Conservation (phyloP, 495 filamentous ascomycete species). For the Xylaria cubensis region DNA sequence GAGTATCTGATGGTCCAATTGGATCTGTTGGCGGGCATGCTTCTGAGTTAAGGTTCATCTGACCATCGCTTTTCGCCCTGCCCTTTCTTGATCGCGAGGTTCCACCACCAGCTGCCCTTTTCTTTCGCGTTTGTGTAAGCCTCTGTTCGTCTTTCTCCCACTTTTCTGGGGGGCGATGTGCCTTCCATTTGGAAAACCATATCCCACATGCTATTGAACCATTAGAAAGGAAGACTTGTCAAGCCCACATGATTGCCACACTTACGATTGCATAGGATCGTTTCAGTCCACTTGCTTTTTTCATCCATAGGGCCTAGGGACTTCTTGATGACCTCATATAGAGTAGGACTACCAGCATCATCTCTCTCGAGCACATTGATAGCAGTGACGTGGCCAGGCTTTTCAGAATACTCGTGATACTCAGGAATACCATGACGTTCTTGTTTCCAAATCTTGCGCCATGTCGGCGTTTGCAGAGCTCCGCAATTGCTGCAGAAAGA, state of each 20-base stretch:
- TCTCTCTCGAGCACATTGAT: constrained; percentile 70
- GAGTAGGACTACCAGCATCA: constrained; percentile 61
- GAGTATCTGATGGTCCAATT: constrained; percentile 44
- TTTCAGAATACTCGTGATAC: constrained; percentile 68
- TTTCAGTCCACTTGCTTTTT: constrained; percentile 68
- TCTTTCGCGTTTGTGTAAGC: constrained; percentile 55
- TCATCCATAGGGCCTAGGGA: constrained; percentile 62
- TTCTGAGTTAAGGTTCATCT: constrained; percentile 55
- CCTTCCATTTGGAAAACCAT: constrained; percentile 87
- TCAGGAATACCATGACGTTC: constrained; percentile 65
- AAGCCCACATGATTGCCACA: constrained; percentile 25
- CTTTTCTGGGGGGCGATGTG: constrained; percentile 79
- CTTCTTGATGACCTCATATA: constrained; percentile 80
- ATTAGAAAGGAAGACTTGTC: constrained; percentile 12
- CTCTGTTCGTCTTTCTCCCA: constrained; percentile 75
- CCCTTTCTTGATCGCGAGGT: constrained; percentile 53
- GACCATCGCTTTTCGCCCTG: constrained; percentile 47
- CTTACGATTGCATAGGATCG: constrained; percentile 89
- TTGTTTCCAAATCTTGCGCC: constrained; percentile 87
- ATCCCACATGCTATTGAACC: constrained; percentile 75
- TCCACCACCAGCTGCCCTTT: constrained; percentile 46
- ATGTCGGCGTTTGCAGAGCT: constrained; percentile 91
- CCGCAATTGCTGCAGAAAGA: constrained; percentile 92
- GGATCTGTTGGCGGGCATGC: constrained; percentile 56
- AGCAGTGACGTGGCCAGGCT: constrained; percentile 66